Percentiles rank a stretch among this genome's conserved stretches.
phyloP scores from a whole-genome alignment of 2,329 filamentous ascomycete genomes.

The Ceratocystis diversiconidia region DNA sequence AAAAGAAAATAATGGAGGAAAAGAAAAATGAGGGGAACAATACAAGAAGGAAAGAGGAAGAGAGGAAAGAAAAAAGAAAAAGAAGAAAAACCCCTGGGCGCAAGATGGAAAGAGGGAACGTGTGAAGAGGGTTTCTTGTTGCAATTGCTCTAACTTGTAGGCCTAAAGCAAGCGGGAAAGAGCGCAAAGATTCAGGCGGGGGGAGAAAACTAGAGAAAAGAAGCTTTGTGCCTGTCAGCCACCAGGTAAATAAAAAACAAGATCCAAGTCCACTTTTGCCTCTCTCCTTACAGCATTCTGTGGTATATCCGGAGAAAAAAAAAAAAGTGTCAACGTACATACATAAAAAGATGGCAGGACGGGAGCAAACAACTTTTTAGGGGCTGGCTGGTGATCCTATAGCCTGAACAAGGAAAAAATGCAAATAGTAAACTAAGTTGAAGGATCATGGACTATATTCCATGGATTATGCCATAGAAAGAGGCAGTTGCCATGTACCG shows the following conservation, averaged over 20 bases:
- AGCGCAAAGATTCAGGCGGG: background rate
- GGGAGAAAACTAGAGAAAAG: background rate
- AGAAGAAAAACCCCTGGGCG: background rate
- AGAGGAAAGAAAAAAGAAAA: background rate
- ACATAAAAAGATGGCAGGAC: background rate
- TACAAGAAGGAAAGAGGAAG: background rate
- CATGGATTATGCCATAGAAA: background rate
- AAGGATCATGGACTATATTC: background rate
- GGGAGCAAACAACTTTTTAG: background rate
- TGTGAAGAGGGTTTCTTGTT: background rate
- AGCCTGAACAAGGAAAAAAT: background rate
- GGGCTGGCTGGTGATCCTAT: background rate
- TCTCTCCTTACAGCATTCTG: background rate
- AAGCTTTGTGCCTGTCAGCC: background rate
- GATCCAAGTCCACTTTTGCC: background rate
- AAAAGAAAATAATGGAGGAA: background rate
- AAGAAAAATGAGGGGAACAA: background rate
- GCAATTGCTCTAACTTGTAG: background rate
- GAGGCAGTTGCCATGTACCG: background rate
- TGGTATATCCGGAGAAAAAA: background rate
- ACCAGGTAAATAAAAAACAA: background rate
- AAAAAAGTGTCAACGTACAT: background rate
- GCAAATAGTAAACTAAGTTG: background rate
- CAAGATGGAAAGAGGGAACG: background rate
- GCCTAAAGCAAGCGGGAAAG: background rate